Evolutionary conservation across 345 rosid species (phyloP).

Genomic region (Psidium friedrichsthalianum): DNA sequence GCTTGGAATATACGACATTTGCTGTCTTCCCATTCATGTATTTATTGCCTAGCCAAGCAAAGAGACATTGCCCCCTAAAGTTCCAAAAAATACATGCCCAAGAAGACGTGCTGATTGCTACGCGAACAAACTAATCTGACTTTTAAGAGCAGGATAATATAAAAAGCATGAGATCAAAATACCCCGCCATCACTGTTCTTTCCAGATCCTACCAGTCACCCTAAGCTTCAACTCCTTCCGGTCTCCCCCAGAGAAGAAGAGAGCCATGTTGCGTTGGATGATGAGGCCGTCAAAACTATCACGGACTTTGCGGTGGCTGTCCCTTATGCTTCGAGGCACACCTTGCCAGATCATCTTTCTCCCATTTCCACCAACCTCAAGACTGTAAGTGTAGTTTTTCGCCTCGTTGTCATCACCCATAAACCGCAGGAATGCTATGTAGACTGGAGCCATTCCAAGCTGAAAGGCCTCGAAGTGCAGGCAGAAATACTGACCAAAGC

Average conservation of each 20-base stretch:
- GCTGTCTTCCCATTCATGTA: slow-evolving; percentile 24
- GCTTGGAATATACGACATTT: neutral
- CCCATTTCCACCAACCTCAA: slow-evolving; percentile 79
- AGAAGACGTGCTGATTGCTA: neutral
- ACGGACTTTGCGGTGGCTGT: slow-evolving; percentile 67
- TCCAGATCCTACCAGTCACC: slow-evolving; percentile 83
- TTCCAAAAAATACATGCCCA: slow-evolving; percentile 20
- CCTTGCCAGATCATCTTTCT: slow-evolving; percentile 77
- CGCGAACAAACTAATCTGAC: neutral
- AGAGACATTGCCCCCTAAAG: slow-evolving; percentile 38
- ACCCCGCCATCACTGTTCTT: slow-evolving; percentile 36
- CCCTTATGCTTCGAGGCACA: slow-evolving; percentile 71
- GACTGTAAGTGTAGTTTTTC: slow-evolving; percentile 67
- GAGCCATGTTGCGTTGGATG: slow-evolving; percentile 72
- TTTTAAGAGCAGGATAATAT: neutral
- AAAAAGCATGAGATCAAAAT: neutral
- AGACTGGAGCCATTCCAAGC: slow-evolving; percentile 71
- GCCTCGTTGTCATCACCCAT: slow-evolving; percentile 82
- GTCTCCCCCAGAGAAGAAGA: slow-evolving; percentile 77
- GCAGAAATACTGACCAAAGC: slow-evolving; percentile 76
- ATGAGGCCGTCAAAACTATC: slow-evolving; percentile 79
- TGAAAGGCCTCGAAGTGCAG: slow-evolving; percentile 78
- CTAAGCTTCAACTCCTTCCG: slow-evolving; percentile 68
- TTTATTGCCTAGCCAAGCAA: slow-evolving; percentile 29
- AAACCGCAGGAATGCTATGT: slow-evolving; percentile 65